Evolutionary conservation across 352 stramenopile species (phyloP).

Genomic region (Globisporangium takayamanum): DNA sequence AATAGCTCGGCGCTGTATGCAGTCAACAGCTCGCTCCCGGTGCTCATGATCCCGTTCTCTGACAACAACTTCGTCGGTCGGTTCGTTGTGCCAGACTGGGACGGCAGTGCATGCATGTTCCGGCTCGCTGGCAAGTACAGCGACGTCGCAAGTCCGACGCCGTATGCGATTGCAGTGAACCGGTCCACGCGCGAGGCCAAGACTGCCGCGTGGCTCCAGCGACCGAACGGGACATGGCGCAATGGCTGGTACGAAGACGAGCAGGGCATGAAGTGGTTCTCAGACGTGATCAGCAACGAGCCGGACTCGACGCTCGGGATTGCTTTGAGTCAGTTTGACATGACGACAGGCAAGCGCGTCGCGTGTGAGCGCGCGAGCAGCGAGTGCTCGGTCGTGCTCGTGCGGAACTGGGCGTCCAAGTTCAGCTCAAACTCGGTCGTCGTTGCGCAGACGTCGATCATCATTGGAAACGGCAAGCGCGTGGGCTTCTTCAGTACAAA

Average conservation of each 20-base stretch:
- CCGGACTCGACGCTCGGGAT: background rate
- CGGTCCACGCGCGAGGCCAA: slow-evolving; percentile 16
- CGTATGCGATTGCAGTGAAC: slow-evolving; percentile 4
- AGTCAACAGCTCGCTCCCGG: slow-evolving; percentile 9
- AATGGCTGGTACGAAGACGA: slow-evolving; percentile 34
- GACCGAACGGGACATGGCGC: slow-evolving; percentile 18
- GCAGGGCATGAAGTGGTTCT: slow-evolving; percentile 5
- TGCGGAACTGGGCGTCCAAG: slow-evolving; percentile 2
- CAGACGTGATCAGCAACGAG: slow-evolving; percentile 6
- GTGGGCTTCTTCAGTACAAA: slow-evolving; percentile 8
- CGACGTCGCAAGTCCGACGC: background rate
- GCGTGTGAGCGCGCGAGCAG: background rate
- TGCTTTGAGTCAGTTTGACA: slow-evolving; percentile 4
- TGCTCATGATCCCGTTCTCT: slow-evolving; percentile 13
- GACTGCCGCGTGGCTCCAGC: slow-evolving; percentile 19
- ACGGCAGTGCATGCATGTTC: slow-evolving; percentile 14
- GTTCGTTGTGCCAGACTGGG: slow-evolving; percentile 6
- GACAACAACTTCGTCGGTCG: slow-evolving; percentile 6
- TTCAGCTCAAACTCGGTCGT: background rate
- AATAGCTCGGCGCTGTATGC: slow-evolving; percentile 1
- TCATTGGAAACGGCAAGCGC: slow-evolving; percentile 13
- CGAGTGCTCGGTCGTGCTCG: background rate
- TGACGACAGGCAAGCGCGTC: background rate
- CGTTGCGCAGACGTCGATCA: slow-evolving; percentile 3
- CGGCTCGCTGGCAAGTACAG: slow-evolving; percentile 9